phyloP scores from a whole-genome alignment of 1,284 basidiomycete genomes.

The Phenoliferia sp. region DNA sequence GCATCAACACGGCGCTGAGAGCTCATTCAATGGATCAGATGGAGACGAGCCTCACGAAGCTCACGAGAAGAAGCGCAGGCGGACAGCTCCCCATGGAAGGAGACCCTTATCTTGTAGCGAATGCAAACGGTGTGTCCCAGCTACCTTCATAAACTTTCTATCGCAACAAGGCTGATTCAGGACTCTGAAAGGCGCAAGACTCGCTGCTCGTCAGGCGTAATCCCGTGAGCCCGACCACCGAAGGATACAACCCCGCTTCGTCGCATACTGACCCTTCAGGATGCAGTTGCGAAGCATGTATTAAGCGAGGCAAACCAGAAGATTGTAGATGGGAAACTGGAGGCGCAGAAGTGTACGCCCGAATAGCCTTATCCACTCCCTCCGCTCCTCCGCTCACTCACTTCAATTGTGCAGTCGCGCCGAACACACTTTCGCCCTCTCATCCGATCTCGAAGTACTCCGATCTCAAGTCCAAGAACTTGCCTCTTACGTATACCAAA shows the following conservation, averaged over 20 bases:
- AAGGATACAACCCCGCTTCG: background rate
- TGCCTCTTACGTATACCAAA: background rate
- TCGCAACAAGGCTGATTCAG: background rate
- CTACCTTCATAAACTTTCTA: background rate
- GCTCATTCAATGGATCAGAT: background rate
- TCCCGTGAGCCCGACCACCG: background rate
- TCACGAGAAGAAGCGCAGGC: background rate
- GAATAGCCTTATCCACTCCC: background rate
- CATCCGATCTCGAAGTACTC: background rate
- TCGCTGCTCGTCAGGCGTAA: background rate
- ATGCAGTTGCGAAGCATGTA: background rate
- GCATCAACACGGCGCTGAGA: background rate
- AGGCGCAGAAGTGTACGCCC: background rate
- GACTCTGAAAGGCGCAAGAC: background rate
- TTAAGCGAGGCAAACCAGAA: background rate
- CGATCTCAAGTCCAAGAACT: background rate
- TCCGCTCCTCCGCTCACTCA: background rate
- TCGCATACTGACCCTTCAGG: background rate
- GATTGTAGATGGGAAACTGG: background rate
- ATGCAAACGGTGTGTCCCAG: background rate
- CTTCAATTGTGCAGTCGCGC: background rate
- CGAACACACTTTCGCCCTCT: background rate
- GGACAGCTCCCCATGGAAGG: background rate
- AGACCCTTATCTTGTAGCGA: background rate
- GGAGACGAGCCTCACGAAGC: background rate